Evolutionary conservation across 805 yeast species (phyloP), one percentile per base, ranked within the genome.

Genomic region (Yamadazyma sp.): DNA sequence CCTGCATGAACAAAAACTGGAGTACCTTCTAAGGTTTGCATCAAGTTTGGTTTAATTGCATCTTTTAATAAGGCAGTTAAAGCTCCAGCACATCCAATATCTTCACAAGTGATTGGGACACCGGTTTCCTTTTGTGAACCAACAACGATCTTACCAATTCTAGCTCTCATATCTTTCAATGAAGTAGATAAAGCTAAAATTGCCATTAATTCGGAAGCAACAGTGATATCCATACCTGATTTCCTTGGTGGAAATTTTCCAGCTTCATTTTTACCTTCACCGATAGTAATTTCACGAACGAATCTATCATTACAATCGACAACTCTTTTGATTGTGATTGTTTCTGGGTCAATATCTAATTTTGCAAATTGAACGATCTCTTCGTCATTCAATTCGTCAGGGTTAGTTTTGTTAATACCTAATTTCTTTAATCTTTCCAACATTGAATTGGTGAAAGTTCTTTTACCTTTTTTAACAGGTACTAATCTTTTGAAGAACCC

Each of bases 1-100:
- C 98, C 98, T 26, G 97, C 97, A 58, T 91, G 98, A 13, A 91
- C 96, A 54, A 91, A 80, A 17, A 91, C 98, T 5, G 98, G 98
- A 6, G 97, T 89, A 41, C 98, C 98, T 65, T 91, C 97, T 43
- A 91, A 74, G 33, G 97, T 86, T 65, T 91, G 98, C 98, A 91
- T 91, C 58, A 91, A 64, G 58, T 86, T 91, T 47, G 98, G 98
- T 69, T 89, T 91, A 58, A 91, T 81, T 16, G 98, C 96, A 57
- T 91, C 98, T 67, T 88, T 91, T 73, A 91, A 70, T 53, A 91
- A 73, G 9, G 98, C 97, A 32, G 97, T 83, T 43, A 91, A 67
- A 12, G 98, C 98, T 53, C 98, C 98, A 18, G 95, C 96, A 61
- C 86, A 80, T 23, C 97, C 96, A 50, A 91, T 72, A 56, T 91